Evolutionary conservation across 306 rosid genomes (phyloP), one percentile per base, ranked within the genome.

Genomic region (Ziziphus jujuba): DNA sequence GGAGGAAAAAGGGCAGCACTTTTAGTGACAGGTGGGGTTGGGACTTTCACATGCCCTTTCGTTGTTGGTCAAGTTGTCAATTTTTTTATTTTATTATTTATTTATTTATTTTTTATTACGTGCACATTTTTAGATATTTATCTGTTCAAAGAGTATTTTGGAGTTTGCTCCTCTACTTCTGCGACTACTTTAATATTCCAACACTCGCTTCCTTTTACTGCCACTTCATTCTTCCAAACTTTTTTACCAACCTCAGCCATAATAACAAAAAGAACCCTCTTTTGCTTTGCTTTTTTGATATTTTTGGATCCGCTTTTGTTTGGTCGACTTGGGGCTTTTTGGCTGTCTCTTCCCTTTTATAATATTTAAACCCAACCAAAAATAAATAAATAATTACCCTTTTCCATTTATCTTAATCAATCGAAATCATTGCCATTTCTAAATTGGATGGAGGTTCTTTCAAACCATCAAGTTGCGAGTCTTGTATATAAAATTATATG

Each of bases 1-100:
- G 12, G 6, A 4, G 34, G 44, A 0, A 54, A 63, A 70, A 15
- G 19, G 12, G 19, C 8, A 2, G 45, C 72, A 19, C 68, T 51
- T 76, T 23, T 58, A 28, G 4, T 4, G 0, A 33, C 33, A 16
- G 73, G 45, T 66, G 76, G 77, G 62, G 35, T 50, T 57, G 68
- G 53, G 61, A 56, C 21, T 53, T 60, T 40, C 69, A 59, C 70
- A 49, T 60, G 73, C 59, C 33, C 3, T 33, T 49, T 51, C 47
- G 33, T 24, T 66, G 34, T 33, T 28, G 12, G 14, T 57, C 66
- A 5, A 48, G 50, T 58, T 59, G 28, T 23, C 38, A 48, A 21
- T 48, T 13, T 44, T n/a, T n/a, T n/a, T n/a, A n/a, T n/a, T n/a
- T n/a, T n/a, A n/a, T n/a, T n/a, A n/a, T n/a, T n/a, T n/a, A n/a